Evolutionary conservation across 352 stramenopile genomes (phyloP), one percentile per base, ranked within the genome.

Genomic region (Aphanomyces stellatus): DNA sequence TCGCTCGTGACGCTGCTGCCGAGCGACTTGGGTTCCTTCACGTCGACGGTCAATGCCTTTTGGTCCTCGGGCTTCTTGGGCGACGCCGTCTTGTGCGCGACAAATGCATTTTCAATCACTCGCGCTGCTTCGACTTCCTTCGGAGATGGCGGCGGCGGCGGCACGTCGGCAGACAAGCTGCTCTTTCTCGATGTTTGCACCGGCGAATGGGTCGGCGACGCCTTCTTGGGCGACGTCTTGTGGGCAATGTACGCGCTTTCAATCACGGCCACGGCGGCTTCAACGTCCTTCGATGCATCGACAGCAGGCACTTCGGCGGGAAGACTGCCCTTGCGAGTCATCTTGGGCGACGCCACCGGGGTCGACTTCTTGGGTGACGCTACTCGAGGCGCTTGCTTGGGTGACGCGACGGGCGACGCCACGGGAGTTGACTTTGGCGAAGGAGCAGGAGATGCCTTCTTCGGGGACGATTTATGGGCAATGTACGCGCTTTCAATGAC

Each of bases 401-500:
- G 55, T 35, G 55, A 25, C 15, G n/a, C 35, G 15, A 35, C 51
- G 34, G 55, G 55, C 24, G 55, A 64, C 34, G 53, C 5, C 3
- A 62, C 33, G 27, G 31, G 22, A 17, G 49, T 57, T 2, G 4
- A n/a, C 25, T 22, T 57, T 0, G 49, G 49, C n/a, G 49, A 57
- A 15, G 49, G 11, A 15, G 22, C 33, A 57, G 49, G 49, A 30
- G 49, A 57, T 30, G 49, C 11, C 22, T 37, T 15, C 22, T 37
- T 35, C 19, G 49, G 4, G 22, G 49, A 57, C 27, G 49, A 57
- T 30, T 57, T 57, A 24, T 57, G 49, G 15, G 49, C 49, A 34
- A 57, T 57, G 49, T 57, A 57, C 27, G 49, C 49, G n/a, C 13
- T 30, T 57, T 57, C 49, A 57, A 57, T 57, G 25, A 57, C 49